A percentile compares a stretch with the other conserved stretches of the same genome.
Conservation (phyloP, 1,284 basidiomycete species). For the Agaricales sp. region DNA sequence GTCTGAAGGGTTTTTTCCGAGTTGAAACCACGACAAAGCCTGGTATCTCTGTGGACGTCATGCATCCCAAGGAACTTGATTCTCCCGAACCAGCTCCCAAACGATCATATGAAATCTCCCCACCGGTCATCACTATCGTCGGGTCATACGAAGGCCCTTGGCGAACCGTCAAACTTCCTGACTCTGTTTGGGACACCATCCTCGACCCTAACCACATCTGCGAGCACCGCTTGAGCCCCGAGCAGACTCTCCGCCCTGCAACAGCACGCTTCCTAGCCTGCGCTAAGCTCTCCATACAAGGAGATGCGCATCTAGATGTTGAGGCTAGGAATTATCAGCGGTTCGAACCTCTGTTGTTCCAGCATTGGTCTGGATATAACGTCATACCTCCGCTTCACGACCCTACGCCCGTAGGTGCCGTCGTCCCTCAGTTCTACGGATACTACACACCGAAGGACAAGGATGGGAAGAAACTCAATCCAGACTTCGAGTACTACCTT, state of each 20-base stretch:
- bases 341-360: slow-evolving; percentile 19
- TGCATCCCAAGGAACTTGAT: neutral
- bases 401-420: slow-evolving; percentile 20
- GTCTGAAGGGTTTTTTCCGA: neutral
- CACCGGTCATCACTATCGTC: neutral
- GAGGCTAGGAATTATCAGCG: slow-evolving; percentile 20
- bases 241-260: neutral
- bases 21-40: neutral
- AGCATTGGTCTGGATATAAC: slow-evolving; percentile 22
- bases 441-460: slow-evolving; percentile 19
- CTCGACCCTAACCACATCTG: neutral
- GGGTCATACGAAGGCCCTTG: slow-evolving; percentile 10
- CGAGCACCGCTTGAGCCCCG: neutral
- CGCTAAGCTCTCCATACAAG: slow-evolving; percentile 8
- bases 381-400: slow-evolving; percentile 17
- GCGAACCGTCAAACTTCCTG: neutral
- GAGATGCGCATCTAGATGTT: slow-evolving; percentile 7
- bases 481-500: slow-evolving; percentile 1
- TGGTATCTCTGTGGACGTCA: neutral
- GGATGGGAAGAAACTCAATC: neutral
- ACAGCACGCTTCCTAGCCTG: neutral
- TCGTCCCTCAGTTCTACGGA: slow-evolving; percentile 27
- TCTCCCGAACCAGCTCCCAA: neutral
- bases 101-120: neutral
- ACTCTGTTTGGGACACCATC: neutral